phyloP scores from a whole-genome alignment of 805 yeast species.

The Jamesozyma piceae region DNA sequence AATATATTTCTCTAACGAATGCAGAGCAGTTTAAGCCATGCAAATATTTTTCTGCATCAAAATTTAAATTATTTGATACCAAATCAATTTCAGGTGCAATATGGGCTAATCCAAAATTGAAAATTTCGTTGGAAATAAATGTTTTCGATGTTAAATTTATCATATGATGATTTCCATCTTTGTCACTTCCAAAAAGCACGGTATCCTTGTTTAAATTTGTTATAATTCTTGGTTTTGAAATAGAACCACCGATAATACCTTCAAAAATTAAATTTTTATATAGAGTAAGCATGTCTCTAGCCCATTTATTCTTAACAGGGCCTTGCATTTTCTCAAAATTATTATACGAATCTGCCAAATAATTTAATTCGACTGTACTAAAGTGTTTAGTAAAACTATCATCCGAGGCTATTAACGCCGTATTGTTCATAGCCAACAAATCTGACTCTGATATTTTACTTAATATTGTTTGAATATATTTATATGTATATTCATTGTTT shows the following conservation, averaged over 20 bases:
- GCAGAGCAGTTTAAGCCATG: slow-evolving; percentile 49
- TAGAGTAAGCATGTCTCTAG: slow-evolving; percentile 11
- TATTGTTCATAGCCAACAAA: slow-evolving; percentile 23
- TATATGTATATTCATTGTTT: background rate
- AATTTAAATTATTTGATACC: slow-evolving; percentile 23
- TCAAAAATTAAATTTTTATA: slow-evolving; percentile 30
- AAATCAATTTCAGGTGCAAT: slow-evolving; percentile 32
- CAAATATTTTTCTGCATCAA: slow-evolving; percentile 49
- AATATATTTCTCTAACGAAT: slow-evolving; percentile 61
- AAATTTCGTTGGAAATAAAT: slow-evolving; percentile 33
- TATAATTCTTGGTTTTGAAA: slow-evolving; percentile 6
- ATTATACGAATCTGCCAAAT: slow-evolving; percentile 28
- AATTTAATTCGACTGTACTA: slow-evolving; percentile 38
- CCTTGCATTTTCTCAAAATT: slow-evolving; percentile 7
- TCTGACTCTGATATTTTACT: background rate
- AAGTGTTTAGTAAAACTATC: slow-evolving; percentile 24
- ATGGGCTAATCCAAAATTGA: slow-evolving; percentile 43
- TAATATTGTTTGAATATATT: background rate
- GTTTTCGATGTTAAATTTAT: slow-evolving; percentile 32
- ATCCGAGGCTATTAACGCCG: slow-evolving; percentile 42
- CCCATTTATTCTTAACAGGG: slow-evolving; percentile 14
- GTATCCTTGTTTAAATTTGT: slow-evolving; percentile 18
- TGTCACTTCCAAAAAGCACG: slow-evolving; percentile 15
- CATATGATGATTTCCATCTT: slow-evolving; percentile 30
- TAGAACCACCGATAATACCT: slow-evolving; percentile 40